phyloP scores from a whole-genome alignment of 768 basidiomycete species.

The Auriculariales sp. region DNA sequence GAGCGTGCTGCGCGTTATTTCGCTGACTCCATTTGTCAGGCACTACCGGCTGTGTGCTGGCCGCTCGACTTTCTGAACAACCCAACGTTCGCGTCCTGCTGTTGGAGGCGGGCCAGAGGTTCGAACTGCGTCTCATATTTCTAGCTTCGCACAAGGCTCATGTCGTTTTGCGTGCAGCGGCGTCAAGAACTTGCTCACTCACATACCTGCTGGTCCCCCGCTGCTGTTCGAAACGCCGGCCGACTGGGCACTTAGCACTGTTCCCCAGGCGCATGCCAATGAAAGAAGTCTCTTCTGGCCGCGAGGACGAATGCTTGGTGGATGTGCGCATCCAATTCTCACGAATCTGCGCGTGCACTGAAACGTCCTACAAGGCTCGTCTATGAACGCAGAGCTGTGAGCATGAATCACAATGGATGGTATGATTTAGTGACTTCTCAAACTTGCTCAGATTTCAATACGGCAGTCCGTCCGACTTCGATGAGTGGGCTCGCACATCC shows the following conservation, averaged over 20 bases:
- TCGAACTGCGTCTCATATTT: background rate
- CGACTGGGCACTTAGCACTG: conserved; percentile 3
- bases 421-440: background rate
- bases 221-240: conserved; percentile 1
- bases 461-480: conserved; percentile 9
- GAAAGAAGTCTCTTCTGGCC: conserved; percentile 4
- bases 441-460: conserved; percentile 5
- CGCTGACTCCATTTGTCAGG: conserved; percentile 20
- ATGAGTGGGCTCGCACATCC: conserved; percentile 7
- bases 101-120: conserved; percentile 51
- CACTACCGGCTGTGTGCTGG: conserved; percentile 48
- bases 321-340: conserved; percentile 2
- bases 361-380: conserved; percentile 1
- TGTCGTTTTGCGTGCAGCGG: background rate
- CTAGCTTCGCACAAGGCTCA: background rate
- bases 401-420: background rate
- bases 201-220: conserved; percentile 1
- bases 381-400: conserved; percentile 8
- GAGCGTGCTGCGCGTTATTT: background rate
- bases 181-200: background rate
- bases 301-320: conserved; percentile 6
- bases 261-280: conserved; percentile 1
- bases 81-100: conserved; percentile 37
- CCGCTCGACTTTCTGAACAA: conserved; percentile 42
- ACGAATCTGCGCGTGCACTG: background rate